Evolutionary conservation across 257 asterid species (phyloP), one percentile per base, ranked within the genome.

Genomic region (Cynanchum wilfordii): DNA sequence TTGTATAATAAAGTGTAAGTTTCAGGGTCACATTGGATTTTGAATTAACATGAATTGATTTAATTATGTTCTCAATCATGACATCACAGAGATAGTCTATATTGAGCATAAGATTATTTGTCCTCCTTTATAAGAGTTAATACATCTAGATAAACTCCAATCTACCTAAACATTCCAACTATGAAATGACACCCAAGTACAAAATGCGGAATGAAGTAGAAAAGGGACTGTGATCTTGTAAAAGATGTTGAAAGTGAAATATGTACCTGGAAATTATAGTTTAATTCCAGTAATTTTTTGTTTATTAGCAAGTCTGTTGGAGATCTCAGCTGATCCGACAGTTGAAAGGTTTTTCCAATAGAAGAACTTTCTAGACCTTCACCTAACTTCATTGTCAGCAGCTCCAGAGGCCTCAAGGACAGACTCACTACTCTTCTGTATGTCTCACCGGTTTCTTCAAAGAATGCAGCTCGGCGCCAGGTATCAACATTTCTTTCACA

Each of bases 401-500:
- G 84, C 72, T 95, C 92, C 79, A 95, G 75, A 60, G 99, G 97
- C 74, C 72, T 79, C 80, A 90, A 60, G 86, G 97, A 88, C 30
- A 84, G 86, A 71, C 83, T 77, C 73, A 92, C 77, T 68, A 92
- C 97, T 79, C 95, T 85, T 84, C 74, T 88, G 84, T 90, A 95
- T 15, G 97, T 95, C 79, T 87, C 97, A 7, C 97, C 97, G 47
- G 89, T 88, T 81, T 95, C 98, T 80, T 95, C 98, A 79, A 88
- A 95, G 78, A 95, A 87, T 65, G 99, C 99, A 78, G 98, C 99
- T 69, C 98, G 90, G 66, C 99, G 95, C 99, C 99, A 95, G 40
- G 93, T 79, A 76, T 94, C 98, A 50, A 92, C 98, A 79, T 92
- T 95, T 69, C 83, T 86, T 77, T 95, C 97, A 65, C 95, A 89